Base-by-base conservation (phyloP, 805 yeast species). In the Kluyveromyces siamensis region DNA sequence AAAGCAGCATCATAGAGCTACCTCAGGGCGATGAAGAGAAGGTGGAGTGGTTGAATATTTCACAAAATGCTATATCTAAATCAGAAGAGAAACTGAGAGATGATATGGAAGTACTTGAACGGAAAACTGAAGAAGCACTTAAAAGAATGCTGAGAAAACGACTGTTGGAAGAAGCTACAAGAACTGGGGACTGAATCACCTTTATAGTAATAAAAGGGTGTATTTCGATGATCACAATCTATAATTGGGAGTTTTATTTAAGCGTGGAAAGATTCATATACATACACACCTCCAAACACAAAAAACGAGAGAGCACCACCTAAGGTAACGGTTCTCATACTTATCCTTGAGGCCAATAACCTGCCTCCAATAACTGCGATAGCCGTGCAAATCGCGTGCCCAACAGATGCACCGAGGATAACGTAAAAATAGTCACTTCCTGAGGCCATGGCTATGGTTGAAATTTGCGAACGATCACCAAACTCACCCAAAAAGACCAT, bases 401-500 rank as follows among this genome's bases (percentile, higher is more conserved):
- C 99, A 40, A 84, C 66, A 37, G 88, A 79, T 18, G 95, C 96
- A 52, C 99, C 99, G 43, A 82, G 56, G 43, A 91, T 87, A 38
- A 90, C 95, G 56, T 75, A 74, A 90, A 93, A 83, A 69, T 88
- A 93, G 66, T 89, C 85, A 41, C 88, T 82, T 38, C 96, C 96
- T 1, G 99, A 96, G 47, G 98, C 97, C 95, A 93, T 85, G 39
- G 98, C 98, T 59, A 93, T 89, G 35, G 97, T 93, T 41, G 97
- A 96, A 48, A 93, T 88, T 71, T 93, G 99, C 11, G 97, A 89
- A 60, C 99, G 81, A 68, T 93, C 99, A 46, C 99, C 99, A 95
- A 98, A 89, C 71, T 93, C 99, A 52, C 97, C 99, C 45, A 93
- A 71, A 66, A 93, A 93, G 5, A 96, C 87, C 98, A 93, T 91